These are phyloP conservation scores for Omphalotus guepiniiformis DNA, from an alignment of 768 basidiomycete species.

Conservation along the genomic window DNA sequence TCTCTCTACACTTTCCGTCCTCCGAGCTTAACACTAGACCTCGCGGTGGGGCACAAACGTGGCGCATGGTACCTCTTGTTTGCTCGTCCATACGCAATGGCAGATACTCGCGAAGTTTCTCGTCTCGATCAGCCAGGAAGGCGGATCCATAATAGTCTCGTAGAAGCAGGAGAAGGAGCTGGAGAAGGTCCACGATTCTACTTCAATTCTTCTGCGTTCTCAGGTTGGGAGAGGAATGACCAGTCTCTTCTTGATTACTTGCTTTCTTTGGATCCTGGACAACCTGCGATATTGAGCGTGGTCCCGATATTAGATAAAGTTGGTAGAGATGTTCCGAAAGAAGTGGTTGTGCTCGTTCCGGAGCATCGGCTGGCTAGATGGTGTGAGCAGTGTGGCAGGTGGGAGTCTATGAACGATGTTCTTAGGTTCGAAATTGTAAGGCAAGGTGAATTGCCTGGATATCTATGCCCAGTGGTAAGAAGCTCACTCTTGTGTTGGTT, in stretches of 20 bases:
- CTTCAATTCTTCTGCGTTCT: constrained; percentile 12
- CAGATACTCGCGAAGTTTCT: constrained; percentile 15
- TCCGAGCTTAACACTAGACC: constrained; percentile 7
- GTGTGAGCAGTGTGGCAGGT: constrained; percentile 13
- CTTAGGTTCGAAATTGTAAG: constrained; percentile 13
- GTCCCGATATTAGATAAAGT: constrained; percentile 9
- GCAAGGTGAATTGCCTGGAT: constrained; percentile 8
- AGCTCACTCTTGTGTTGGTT: background rate
- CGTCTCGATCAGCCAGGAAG: constrained; percentile 11
- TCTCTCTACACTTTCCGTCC: constrained; percentile 11
- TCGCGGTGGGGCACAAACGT: constrained; percentile 16
- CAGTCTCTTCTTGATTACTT: constrained; percentile 17
- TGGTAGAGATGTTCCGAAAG: background rate
- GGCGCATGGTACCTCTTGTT: constrained; percentile 16
- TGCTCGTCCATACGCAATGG: constrained; percentile 13
- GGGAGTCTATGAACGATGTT: constrained; percentile 13
- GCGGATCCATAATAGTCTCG: background rate
- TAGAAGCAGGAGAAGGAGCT: constrained; percentile 3
- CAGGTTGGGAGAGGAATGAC: constrained; percentile 15
- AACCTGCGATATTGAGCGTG: constrained; percentile 13
- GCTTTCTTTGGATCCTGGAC: constrained; percentile 6
- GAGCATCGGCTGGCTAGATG: constrained; percentile 12
- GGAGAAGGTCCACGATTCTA: constrained; percentile 16
- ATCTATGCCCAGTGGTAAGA: constrained; percentile 16
- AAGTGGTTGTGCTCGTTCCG: constrained; percentile 16